Conservation (phyloP, 2,329 filamentous ascomycete genomes). For the Sporothrix humicola region DNA sequence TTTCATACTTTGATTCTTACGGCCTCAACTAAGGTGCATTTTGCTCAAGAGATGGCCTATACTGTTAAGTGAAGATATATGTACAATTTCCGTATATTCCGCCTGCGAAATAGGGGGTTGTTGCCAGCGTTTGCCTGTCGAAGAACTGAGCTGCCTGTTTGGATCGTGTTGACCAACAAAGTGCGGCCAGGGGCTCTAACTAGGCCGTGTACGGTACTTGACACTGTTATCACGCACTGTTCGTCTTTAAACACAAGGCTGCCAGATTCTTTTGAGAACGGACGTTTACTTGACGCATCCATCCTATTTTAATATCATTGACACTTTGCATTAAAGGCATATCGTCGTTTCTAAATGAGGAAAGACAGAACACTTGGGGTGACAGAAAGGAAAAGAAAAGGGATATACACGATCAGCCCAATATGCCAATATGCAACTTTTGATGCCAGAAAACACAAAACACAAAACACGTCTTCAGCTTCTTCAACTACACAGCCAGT, state of each 20-base stretch:
- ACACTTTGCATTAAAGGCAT: conserved; percentile 10
- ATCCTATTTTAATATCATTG: background rate
- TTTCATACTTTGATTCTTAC: background rate
- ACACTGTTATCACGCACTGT: conserved; percentile 23
- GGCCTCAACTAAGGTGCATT: background rate
- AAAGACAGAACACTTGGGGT: background rate
- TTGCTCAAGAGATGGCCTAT: background rate
- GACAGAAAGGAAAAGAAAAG: background rate
- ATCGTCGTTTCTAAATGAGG: background rate
- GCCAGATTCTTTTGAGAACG: no score
- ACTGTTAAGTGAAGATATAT: no score
- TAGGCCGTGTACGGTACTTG: background rate
- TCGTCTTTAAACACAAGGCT: background rate
- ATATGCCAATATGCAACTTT: background rate
- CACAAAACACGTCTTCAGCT: no score
- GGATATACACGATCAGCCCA: background rate
- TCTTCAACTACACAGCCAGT: conserved; percentile 13
- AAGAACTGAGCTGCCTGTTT: background rate
- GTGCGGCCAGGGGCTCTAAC: background rate
- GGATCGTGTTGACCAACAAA: no score
- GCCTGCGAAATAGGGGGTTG: background rate
- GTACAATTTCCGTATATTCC: background rate
- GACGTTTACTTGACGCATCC: background rate
- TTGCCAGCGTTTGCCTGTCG: background rate
- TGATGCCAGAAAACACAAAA: background rate